These are phyloP conservation scores for Claviceps africana DNA, from an alignment of 2,329 filamentous ascomycete genomes.

Conservation along the genomic window DNA sequence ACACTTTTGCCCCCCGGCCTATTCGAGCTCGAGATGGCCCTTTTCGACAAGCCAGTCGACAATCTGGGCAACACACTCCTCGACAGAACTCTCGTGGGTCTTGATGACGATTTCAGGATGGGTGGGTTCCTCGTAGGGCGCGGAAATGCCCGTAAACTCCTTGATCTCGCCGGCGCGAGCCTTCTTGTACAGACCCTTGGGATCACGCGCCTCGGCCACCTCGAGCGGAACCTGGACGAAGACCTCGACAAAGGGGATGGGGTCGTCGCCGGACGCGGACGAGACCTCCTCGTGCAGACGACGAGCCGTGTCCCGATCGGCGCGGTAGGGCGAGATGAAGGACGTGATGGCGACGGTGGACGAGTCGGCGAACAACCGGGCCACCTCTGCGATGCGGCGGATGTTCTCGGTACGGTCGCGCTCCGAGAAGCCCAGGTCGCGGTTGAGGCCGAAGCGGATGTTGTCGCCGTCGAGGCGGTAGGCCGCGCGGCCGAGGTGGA, in stretches of 20 bases:
- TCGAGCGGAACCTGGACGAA: slow-evolving; percentile 84
- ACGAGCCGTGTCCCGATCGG: slow-evolving; percentile 72
- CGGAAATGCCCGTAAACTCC: slow-evolving; percentile 91
- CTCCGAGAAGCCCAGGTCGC: slow-evolving; percentile 89
- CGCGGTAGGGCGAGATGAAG: slow-evolving; percentile 91
- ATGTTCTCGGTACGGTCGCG: slow-evolving; percentile 96
- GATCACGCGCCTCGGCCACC: slow-evolving; percentile 87
- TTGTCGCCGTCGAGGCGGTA: slow-evolving; percentile 98
- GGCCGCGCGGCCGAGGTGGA: slow-evolving; percentile 67
- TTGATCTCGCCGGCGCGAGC: slow-evolving; percentile 86
- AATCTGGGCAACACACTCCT: slow-evolving; percentile 80
- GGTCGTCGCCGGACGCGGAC: slow-evolving; percentile 37
- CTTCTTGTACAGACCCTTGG: slow-evolving; percentile 97
- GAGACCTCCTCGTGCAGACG: slow-evolving; percentile 51
- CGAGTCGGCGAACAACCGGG: slow-evolving; percentile 89
- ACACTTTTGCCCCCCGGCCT: neutral
- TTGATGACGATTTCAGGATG: slow-evolving; percentile 77
- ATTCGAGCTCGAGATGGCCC: slow-evolving; percentile 29
- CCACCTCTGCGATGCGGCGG: slow-evolving; percentile 78
- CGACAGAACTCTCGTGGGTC: slow-evolving; percentile 68
- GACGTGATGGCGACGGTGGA: slow-evolving; percentile 80
- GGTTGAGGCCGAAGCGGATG: slow-evolving; percentile 94
- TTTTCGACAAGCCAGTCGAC: slow-evolving; percentile 61
- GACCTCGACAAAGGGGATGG: slow-evolving; percentile 84
- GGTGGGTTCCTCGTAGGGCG: slow-evolving; percentile 83